A percentile compares a stretch with the other conserved stretches of the same genome.
These are phyloP conservation scores for Eucalyptus cloeziana DNA, from an alignment of 345 rosid genomes.

Conservation along the genomic window DNA sequence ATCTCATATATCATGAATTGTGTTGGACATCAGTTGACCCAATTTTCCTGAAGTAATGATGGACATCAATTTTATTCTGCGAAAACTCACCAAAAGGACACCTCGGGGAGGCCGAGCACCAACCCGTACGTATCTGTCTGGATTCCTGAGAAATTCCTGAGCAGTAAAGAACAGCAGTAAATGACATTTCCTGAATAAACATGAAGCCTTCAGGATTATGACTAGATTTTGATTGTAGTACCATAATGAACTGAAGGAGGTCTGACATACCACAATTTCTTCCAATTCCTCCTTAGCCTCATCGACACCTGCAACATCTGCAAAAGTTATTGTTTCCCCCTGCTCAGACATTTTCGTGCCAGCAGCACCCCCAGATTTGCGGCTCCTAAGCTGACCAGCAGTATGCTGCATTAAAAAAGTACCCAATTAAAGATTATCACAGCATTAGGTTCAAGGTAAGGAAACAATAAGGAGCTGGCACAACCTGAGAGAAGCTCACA, in stretches of 20 bases:
- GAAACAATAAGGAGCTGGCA: neutral
- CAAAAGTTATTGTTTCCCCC: conserved; percentile 76
- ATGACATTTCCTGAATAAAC: conserved; percentile 4
- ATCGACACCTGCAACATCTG: conserved; percentile 96
- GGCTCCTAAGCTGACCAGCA: conserved; percentile 70
- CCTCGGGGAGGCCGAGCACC: conserved; percentile 99
- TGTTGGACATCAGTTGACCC: neutral
- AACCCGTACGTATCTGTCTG: conserved; percentile 63
- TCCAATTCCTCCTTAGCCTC: conserved; percentile 98
- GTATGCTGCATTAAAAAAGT: conserved; percentile 30
- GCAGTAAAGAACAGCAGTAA: conserved; percentile 3
- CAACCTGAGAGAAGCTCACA: conserved; percentile 71
- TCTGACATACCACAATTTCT: conserved; percentile 79
- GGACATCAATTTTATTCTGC: neutral
- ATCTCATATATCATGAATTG: neutral
- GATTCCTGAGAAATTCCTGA: conserved; percentile 95
- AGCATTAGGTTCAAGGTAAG: neutral
- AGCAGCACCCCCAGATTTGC: conserved; percentile 56
- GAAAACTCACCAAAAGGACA: conserved; percentile 73
- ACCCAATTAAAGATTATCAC: neutral
- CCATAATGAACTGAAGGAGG: neutral
- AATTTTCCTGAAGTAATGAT: neutral
- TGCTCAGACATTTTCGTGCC: conserved; percentile 56
- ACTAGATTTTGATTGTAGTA: neutral
- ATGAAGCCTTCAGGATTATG: neutral